Evolutionary conservation across 2,329 filamentous ascomycete genomes (phyloP), one percentile per base, ranked within the genome.

Genomic region (Zasmidium angulare): DNA sequence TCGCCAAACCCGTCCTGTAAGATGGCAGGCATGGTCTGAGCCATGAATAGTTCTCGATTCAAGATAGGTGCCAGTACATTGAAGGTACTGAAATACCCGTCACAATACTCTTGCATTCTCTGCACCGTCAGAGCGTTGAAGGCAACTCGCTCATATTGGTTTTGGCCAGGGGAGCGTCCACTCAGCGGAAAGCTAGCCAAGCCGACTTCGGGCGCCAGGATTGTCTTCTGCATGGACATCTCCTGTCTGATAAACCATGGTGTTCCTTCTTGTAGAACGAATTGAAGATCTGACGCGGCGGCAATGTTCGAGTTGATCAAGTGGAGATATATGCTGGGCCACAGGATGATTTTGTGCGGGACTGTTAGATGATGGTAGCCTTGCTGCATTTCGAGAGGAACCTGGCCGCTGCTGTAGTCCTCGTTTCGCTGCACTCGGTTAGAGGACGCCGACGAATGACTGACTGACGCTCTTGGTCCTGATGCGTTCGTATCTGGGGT

Each of bases 61-160:
- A 87, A 75, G 40, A 87, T 78, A 0, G 85, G 85, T 64, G 82
- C 81, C 14, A 86, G 67, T 12, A 84, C 75, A 67, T 87, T 86
- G 72, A 84, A 84, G 1, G 79, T 82, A 64, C 84, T 81, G 67
- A 87, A 87, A 66, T 84, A 87, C 0, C 79, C 77, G 51, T 81
- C 82, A 58, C 78, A 78, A 40, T 84, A 75, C 22, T 75, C 74
- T 58, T 80, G 77, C 72, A 86, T 81, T 2, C 75, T 75, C 4
- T 83, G 81, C 69, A 78, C 78, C 12, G 75, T 77, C 50, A 86
- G 66, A 3, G 67, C 68, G 14, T 69, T 63, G 51, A 76, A 76
- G 2, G 65, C 66, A 1, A 70, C 66, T 46, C 66, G 68, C 6
- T 66, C 52, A n/a, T 66, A 52, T 12, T 50, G 47, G 23, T 59